Conservation (phyloP, 805 yeast species). For the Kluyveromyces aestuarii region DNA sequence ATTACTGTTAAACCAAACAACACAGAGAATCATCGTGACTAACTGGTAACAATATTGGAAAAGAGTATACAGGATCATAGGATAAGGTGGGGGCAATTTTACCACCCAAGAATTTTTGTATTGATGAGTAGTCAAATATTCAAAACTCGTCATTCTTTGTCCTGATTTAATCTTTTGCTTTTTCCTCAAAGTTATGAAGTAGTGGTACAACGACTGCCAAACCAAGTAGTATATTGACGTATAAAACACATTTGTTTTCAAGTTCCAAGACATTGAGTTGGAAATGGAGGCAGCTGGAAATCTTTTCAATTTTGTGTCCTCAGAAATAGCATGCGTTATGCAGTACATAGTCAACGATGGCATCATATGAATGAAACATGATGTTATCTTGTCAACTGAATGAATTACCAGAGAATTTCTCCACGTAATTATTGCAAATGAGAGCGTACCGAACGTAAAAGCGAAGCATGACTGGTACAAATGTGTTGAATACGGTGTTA, state of each 20-base stretch:
- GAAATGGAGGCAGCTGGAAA: constrained; percentile 71
- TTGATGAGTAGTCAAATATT: constrained; percentile 66
- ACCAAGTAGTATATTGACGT: constrained; percentile 75
- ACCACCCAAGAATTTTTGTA: constrained; percentile 68
- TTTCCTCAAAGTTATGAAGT: constrained; percentile 75
- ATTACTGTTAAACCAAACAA: constrained; percentile 74
- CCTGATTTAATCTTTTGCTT: constrained; percentile 81
- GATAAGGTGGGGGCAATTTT: constrained; percentile 77
- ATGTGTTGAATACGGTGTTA: constrained; percentile 61
- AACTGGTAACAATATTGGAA: constrained; percentile 85
- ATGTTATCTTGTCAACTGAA: constrained; percentile 84
- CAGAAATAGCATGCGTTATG: constrained; percentile 67
- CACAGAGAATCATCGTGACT: constrained; percentile 79
- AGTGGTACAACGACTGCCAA: constrained; percentile 89
- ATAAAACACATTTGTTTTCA: constrained; percentile 44
- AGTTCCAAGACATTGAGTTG: constrained; percentile 55
- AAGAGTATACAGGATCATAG: constrained; percentile 76
- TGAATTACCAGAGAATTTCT: constrained; percentile 87
- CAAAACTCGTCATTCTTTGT: constrained; percentile 70
- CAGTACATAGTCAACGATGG: constrained; percentile 87
- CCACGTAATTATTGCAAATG: constrained; percentile 95
- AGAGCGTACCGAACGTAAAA: constrained; percentile 76
- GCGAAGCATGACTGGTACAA: constrained; percentile 80
- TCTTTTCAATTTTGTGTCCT: constrained; percentile 40
- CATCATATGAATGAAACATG: constrained; percentile 80